Evolutionary conservation across 768 basidiomycete species (phyloP).

Genomic region (Imleria badia): DNA sequence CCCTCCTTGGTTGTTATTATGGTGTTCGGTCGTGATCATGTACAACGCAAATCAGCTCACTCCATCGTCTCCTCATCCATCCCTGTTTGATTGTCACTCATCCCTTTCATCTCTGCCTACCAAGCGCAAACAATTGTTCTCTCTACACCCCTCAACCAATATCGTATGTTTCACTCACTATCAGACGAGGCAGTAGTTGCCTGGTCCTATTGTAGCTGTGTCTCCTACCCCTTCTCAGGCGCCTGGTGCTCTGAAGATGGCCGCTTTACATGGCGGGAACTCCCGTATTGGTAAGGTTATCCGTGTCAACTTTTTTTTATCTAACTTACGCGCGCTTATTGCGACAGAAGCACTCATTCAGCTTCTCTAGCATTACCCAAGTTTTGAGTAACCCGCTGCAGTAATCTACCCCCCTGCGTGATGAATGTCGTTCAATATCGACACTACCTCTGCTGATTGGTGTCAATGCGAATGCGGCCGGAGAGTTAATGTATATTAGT

Average conservation of each 20-base stretch:
- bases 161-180: constrained; percentile 29
- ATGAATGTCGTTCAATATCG: constrained; percentile 6
- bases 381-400: constrained; percentile 11
- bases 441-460: constrained; percentile 1
- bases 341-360: not conserved
- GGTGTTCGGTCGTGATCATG: constrained; percentile 38
- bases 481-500: constrained; percentile 13
- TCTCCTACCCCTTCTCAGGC: constrained; percentile 9
- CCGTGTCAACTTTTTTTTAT: not conserved
- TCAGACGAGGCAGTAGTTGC: constrained; percentile 15
- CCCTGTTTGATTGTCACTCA: constrained; percentile 28
- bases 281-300: constrained; percentile 14
- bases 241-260: constrained; percentile 13
- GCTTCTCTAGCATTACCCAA: not conserved
- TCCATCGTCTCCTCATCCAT: constrained; percentile 28
- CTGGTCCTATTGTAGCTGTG: constrained; percentile 22
- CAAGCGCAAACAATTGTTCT: constrained; percentile 32
- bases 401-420: constrained; percentile 10
- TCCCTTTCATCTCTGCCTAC: constrained; percentile 19
- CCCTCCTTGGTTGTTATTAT: constrained; percentile 35
- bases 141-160: constrained; percentile 28
- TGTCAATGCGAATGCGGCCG: constrained; percentile 4
- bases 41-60: constrained; percentile 35
- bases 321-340: constrained; percentile 2
- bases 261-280: not conserved